phyloP scores from a whole-genome alignment of 257 asterid genomes.

The Nicotiana sylvestris region DNA sequence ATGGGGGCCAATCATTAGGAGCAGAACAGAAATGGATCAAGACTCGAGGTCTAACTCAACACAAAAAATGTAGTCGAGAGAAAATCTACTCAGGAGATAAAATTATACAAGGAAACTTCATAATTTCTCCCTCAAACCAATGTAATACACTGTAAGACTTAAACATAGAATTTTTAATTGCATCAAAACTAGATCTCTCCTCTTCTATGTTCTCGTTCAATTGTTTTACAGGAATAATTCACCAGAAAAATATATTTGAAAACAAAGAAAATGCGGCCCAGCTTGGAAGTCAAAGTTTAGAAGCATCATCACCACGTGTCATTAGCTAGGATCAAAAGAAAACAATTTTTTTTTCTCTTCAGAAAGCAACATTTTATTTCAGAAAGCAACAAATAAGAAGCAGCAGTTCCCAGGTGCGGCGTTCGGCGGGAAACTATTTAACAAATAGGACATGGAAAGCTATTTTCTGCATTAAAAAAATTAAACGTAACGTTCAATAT shows the following conservation, averaged over 20 bases:
- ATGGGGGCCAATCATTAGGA: too few species aligned
- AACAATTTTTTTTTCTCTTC: not conserved
- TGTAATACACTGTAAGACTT: not conserved
- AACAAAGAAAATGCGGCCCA: not conserved
- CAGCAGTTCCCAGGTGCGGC: constrained; percentile 97
- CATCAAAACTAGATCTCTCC: not conserved
- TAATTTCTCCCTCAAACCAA: too few species aligned
- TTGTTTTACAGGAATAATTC: not conserved
- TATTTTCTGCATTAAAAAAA: not conserved
- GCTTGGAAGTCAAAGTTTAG: not conserved
- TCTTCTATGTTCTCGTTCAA: not conserved
- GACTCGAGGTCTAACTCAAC: too few species aligned
- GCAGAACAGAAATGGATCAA: too few species aligned
- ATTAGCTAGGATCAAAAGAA: not conserved
- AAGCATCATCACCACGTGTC: constrained; percentile 29
- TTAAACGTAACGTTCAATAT: constrained; percentile 2
- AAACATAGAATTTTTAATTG: too few species aligned
- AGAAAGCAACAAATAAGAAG: constrained; percentile 37
- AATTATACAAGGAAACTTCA: too few species aligned
- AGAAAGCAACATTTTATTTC: not conserved
- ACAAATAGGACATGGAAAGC: not conserved
- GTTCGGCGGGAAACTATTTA: constrained; percentile 66
- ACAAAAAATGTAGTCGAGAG: too few species aligned
- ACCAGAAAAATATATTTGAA: not conserved
- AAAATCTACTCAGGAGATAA: too few species aligned